These are phyloP conservation scores for Azolla pinnata DNA, from an alignment of 75 land plant species.

Conservation along the genomic window DNA sequence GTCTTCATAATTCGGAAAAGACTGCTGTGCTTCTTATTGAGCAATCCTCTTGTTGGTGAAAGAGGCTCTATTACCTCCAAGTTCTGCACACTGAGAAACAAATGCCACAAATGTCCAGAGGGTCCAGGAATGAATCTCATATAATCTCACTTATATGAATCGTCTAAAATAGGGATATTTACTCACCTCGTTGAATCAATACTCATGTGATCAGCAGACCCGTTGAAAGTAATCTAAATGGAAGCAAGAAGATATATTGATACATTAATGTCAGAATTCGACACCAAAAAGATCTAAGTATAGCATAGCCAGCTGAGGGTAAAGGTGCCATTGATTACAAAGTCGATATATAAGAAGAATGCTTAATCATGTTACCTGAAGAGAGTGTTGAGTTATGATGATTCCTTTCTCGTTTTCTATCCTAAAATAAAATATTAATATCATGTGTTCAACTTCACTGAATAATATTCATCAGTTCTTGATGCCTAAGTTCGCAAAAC, in stretches of 20 bases:
- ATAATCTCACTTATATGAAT: background rate
- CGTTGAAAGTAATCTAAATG: slow-evolving; percentile 81
- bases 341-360: background rate
- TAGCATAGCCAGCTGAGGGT: background rate
- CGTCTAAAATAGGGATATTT: background rate
- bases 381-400: slow-evolving; percentile 22
- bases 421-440: slow-evolving; percentile 14
- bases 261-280: background rate
- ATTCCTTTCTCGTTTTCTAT: slow-evolving; percentile 32
- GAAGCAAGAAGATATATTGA: too few species aligned
- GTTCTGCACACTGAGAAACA: slow-evolving; percentile 65
- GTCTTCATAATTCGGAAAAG: slow-evolving; percentile 81
- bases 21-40: slow-evolving; percentile 64
- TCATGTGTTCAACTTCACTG: too few species aligned
- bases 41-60: slow-evolving; percentile 31
- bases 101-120: background rate
- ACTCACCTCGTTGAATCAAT: slow-evolving; percentile 89
- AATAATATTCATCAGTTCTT: too few species aligned
- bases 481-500: too few species aligned
- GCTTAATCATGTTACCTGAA: slow-evolving; percentile 18
- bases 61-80: slow-evolving; percentile 83
- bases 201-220: slow-evolving; percentile 89
- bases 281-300: background rate
- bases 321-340: background rate
- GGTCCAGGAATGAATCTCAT: background rate